Conservation (phyloP, 2,329 filamentous ascomycete genomes). For the Fusarium coicis region DNA sequence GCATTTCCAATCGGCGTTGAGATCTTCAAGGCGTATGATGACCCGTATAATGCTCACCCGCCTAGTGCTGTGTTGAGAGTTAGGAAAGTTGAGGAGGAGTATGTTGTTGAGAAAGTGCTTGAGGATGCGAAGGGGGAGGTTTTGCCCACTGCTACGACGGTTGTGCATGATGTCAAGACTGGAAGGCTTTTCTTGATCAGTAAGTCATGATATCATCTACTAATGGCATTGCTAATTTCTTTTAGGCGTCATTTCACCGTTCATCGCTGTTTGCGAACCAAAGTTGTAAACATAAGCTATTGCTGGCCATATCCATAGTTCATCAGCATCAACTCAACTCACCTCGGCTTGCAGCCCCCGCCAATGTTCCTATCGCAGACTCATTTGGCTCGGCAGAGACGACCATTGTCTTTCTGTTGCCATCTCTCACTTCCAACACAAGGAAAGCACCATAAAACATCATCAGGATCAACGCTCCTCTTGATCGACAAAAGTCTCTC, state of each 20-base stretch:
- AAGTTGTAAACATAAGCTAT: not conserved
- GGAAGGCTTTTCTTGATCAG: slow-evolving; percentile 40
- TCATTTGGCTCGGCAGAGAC: slow-evolving; percentile 38
- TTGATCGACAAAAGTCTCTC: slow-evolving; percentile 57
- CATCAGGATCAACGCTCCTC: slow-evolving; percentile 56
- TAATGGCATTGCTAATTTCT: not conserved
- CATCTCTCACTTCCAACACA: slow-evolving; percentile 60
- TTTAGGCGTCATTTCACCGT: slow-evolving; percentile 40
- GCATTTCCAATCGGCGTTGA: slow-evolving; percentile 27
- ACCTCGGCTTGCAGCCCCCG: not conserved
- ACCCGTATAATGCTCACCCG: slow-evolving; percentile 16
- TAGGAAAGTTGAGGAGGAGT: not conserved
- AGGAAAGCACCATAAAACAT: slow-evolving; percentile 60
- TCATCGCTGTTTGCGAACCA: slow-evolving; percentile 39
- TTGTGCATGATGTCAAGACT: slow-evolving; percentile 38
- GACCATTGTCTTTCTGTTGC: slow-evolving; percentile 41
- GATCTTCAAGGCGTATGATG: slow-evolving; percentile 19
- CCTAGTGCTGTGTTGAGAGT: slow-evolving; percentile 26
- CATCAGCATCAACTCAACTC: not conserved
- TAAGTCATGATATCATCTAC: not conserved
- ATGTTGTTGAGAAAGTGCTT: slow-evolving; percentile 36
- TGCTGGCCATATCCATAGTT: not conserved
- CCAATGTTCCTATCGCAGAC: too few species aligned
- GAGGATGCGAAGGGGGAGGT: slow-evolving; percentile 33
- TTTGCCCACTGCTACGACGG: slow-evolving; percentile 37